Evolutionary conservation across 23 red algal genomes (phyloP), one percentile per base, ranked within the genome.

Genomic region (Gracilaria gracilis): DNA sequence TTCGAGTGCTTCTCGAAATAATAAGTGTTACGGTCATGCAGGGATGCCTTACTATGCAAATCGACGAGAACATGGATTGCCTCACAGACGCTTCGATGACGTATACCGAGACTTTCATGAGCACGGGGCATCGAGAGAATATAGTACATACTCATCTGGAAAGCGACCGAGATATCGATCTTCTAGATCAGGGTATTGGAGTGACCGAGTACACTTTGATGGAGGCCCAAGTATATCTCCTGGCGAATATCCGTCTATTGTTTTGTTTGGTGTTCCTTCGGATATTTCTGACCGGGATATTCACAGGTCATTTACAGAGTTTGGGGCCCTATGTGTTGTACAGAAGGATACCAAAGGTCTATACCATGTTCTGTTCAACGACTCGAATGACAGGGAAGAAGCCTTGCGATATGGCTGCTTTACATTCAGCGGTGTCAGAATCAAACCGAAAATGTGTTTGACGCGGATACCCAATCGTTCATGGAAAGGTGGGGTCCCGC

Each of bases 351-450:
- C 33, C 0, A 5, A 31, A 20, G 42, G 72, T 25, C n/a, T 50
- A 3, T 28, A 40, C 11, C 35, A 25, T 77, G 40, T 77, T 16
- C 27, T 77, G 27, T 77, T 77, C 15, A 1, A 33, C 40, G 23
- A 35, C 36, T 15, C 36, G 12, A 20, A 46, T 4, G 72, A 77
- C 46, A 24, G 72, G 23, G 72, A 77, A 28, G 14, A 19, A 29
- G 72, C 72, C 12, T 31, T 77, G n/a, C 72, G 72, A 13, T 27
- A 50, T 25, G 72, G 72, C 14, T 77, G 72, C 39, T 69, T 69
- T 37, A 37, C 31, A 0, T 69, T 69, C 64, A 69, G 33, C 27
- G 64, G 64, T 3, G 64, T 69, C 16, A 34, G 64, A 69, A 69
- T 69, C 64, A 11, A 4, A 37, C 64, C 64, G 11, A 11, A 69